These are phyloP conservation scores for Corynascus novoguineensis DNA, from an alignment of 495 filamentous ascomycete species.

Conservation along the genomic window DNA sequence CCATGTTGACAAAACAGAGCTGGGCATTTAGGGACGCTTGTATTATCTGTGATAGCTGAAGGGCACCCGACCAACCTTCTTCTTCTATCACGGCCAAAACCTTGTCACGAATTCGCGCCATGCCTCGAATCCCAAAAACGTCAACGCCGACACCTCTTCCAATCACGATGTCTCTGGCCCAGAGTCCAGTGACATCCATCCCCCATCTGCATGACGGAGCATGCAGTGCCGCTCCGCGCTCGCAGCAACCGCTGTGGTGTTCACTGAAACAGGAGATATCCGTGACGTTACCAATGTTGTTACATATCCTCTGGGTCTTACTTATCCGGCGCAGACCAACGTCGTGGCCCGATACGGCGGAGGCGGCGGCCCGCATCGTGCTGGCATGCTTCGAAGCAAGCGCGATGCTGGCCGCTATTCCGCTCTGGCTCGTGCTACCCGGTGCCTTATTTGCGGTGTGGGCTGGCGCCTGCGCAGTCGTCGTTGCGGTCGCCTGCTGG, in stretches of 20 bases:
- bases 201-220: constrained; percentile 34
- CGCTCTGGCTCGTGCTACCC: constrained; percentile 29
- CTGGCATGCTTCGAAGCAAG: constrained; percentile 28
- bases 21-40: background rate
- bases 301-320: constrained; percentile 23
- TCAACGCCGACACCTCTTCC: background rate
- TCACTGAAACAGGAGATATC: constrained; percentile 26
- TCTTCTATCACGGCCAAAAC: background rate
- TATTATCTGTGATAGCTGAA: too few relatives aligned
- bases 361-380: constrained; percentile 19
- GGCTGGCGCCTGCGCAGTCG: constrained; percentile 14
- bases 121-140: background rate
- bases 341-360: constrained; percentile 23
- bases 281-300: constrained; percentile 22
- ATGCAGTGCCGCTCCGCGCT: constrained; percentile 32
- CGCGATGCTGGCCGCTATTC: constrained; percentile 24
- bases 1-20: background rate
- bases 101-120: background rate
- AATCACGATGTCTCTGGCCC: background rate
- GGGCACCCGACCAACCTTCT: too few relatives aligned
- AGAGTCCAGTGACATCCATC: constrained; percentile 28
- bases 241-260: constrained; percentile 21
- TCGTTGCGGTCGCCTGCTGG: constrained; percentile 24
- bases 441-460: constrained; percentile 28
- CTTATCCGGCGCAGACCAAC: constrained; percentile 14